phyloP scores from a whole-genome alignment of 2,329 filamentous ascomycete genomes.

The Fusarium sp. region DNA sequence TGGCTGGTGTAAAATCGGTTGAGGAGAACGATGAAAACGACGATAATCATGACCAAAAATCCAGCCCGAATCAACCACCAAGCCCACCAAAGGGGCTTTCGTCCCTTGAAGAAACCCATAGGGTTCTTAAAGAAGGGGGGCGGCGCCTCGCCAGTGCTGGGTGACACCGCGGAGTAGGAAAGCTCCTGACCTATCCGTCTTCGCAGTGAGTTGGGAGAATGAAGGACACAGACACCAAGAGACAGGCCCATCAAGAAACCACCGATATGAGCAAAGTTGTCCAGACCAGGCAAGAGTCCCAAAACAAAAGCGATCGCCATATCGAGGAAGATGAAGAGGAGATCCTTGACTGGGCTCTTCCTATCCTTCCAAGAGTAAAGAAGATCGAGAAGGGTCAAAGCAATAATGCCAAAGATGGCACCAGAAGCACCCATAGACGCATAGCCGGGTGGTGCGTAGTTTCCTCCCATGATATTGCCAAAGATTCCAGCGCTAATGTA shows the following conservation, averaged over 20 bases:
- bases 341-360: constrained; percentile 76
- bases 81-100: constrained; percentile 94
- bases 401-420: constrained; percentile 88
- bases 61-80: constrained; percentile 92
- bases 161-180: constrained; percentile 73
- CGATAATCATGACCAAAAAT: constrained; percentile 78
- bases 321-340: constrained; percentile 87
- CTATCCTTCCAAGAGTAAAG: constrained; percentile 92
- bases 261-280: constrained; percentile 98
- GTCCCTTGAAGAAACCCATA: constrained; percentile 84
- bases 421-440: constrained; percentile 90
- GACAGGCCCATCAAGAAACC: constrained; percentile 92
- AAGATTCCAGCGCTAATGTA: constrained; percentile 94
- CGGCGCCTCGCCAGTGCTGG: constrained; percentile 56
- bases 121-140: constrained; percentile 68
- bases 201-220: constrained; percentile 83
- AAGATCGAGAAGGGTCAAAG: constrained; percentile 85
- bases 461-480: constrained; percentile 92
- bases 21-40: constrained; percentile 85
- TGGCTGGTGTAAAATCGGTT: constrained; percentile 85
- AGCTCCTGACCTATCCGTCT: constrained; percentile 74
- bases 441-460: constrained; percentile 83
- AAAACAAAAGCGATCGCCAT: constrained; percentile 90
- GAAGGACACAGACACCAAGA: constrained; percentile 84
- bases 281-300: constrained; percentile 87